phyloP scores from a whole-genome alignment of 2,329 filamentous ascomycete species.

The Fusarium sororula region DNA sequence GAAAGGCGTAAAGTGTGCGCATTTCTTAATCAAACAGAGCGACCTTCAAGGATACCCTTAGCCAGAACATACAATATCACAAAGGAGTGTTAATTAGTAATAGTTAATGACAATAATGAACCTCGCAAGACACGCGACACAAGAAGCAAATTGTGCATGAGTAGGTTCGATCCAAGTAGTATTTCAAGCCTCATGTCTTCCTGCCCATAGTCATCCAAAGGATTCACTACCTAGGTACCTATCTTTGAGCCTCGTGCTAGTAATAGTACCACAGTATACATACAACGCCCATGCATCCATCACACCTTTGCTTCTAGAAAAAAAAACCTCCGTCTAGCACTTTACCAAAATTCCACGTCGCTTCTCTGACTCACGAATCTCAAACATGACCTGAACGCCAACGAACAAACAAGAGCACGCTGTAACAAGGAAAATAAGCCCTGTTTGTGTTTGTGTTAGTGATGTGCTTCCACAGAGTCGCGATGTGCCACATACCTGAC shows the following conservation, averaged over 20 bases:
- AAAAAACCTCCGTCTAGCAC: constrained; percentile 62
- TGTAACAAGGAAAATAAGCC: constrained; percentile 75
- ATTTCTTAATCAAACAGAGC: background rate
- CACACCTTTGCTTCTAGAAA: background rate
- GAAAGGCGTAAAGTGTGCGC: background rate
- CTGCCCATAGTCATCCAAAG: constrained; percentile 13
- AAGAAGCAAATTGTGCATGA: background rate
- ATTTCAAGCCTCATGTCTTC: background rate
- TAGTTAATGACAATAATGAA: constrained; percentile 6
- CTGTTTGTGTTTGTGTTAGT: constrained; percentile 50
- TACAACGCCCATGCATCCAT: constrained; percentile 7
- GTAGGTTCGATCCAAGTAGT: background rate
- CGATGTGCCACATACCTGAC: constrained; percentile 61
- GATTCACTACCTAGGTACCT: background rate
- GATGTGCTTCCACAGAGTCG: constrained; percentile 20
- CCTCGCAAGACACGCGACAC: background rate
- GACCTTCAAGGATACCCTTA: constrained; percentile 17
- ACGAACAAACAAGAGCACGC: constrained; percentile 83
- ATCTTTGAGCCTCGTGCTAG: background rate
- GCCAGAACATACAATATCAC: background rate
- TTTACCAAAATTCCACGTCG: constrained; percentile 84
- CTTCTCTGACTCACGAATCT: constrained; percentile 85
- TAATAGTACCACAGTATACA: constrained; percentile 28
- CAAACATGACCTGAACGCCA: constrained; percentile 94
- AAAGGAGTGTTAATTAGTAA: constrained; percentile 5